Conservation (phyloP, 495 filamentous ascomycete species). For the Neurospora sp. region DNA sequence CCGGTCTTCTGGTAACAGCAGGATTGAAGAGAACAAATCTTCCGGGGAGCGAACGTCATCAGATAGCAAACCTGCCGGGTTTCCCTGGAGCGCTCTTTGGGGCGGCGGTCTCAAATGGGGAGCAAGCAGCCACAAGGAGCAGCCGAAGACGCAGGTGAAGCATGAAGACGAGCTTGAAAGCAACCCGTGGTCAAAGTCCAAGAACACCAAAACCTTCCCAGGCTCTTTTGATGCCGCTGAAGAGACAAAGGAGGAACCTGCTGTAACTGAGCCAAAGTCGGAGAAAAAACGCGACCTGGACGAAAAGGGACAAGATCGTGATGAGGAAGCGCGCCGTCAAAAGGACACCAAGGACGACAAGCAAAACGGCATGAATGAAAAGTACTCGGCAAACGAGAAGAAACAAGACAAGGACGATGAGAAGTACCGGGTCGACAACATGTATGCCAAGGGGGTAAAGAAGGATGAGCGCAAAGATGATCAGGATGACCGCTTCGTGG, state of each 20-base stretch:
- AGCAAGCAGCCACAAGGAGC: not conserved
- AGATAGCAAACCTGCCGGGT: not conserved
- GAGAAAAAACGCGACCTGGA: not conserved
- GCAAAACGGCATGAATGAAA: not conserved
- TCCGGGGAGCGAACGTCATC: not conserved
- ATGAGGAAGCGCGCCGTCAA: not conserved
- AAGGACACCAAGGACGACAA: not conserved
- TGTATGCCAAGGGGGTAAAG: not conserved
- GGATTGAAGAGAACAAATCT: not conserved
- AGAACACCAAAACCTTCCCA: constrained; percentile 32
- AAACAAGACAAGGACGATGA: constrained; percentile 10
- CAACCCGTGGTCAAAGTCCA: constrained; percentile 36
- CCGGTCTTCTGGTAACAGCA: not conserved
- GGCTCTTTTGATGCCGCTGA: constrained; percentile 27
- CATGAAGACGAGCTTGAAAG: constrained; percentile 17
- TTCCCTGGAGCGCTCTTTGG: not conserved
- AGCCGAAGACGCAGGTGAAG: constrained; percentile 6
- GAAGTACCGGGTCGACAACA: constrained; percentile 9
- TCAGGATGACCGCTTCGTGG: constrained; percentile 21
- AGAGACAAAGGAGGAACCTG: not conserved
- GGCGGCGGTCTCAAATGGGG: not conserved
- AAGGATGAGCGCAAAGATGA: constrained; percentile 19
- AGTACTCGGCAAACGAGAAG: not conserved
- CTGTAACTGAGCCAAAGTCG: not conserved
- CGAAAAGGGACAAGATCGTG: not conserved